phyloP scores from a whole-genome alignment of 106 monocot species.

The Posidonia australis region DNA sequence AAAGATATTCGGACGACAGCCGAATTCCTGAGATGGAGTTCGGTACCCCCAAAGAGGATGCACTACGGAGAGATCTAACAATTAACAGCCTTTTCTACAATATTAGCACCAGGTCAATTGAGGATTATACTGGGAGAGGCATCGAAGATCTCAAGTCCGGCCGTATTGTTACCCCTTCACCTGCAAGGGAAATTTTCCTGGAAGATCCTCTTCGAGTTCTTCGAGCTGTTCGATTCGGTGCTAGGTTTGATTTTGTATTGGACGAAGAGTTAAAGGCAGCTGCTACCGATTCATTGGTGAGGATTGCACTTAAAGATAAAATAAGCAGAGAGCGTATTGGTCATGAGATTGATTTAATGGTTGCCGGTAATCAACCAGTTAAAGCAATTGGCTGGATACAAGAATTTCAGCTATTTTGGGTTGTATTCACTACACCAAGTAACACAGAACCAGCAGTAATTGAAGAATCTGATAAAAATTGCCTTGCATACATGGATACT shows the following conservation, averaged over 20 bases:
- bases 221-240: conserved; percentile 97
- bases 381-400: conserved; percentile 65
- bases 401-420: conserved; percentile 68
- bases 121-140: conserved; percentile 93
- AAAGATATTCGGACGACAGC: conserved; percentile 92
- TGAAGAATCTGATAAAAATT: conserved; percentile 40
- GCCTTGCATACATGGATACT: conserved; percentile 52
- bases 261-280: conserved; percentile 70
- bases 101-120: conserved; percentile 69
- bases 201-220: conserved; percentile 99
- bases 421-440: conserved; percentile 63
- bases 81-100: conserved; percentile 96
- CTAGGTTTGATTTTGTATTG: conserved; percentile 79
- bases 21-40: conserved; percentile 95
- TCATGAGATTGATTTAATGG: conserved; percentile 96
- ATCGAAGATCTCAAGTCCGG: conserved; percentile 72
- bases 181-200: conserved; percentile 77
- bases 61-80: conserved; percentile 79
- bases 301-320: conserved; percentile 60
- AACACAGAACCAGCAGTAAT: conserved; percentile 32
- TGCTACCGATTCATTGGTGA: conserved; percentile 80
- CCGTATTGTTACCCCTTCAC: conserved; percentile 77
- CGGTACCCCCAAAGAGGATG: conserved; percentile 94
- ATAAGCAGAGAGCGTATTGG: conserved; percentile 97
- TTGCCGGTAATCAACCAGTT: conserved; percentile 63